phyloP scores from a whole-genome alignment of 495 filamentous ascomycete species.

The Hypoxylon intermedium region DNA sequence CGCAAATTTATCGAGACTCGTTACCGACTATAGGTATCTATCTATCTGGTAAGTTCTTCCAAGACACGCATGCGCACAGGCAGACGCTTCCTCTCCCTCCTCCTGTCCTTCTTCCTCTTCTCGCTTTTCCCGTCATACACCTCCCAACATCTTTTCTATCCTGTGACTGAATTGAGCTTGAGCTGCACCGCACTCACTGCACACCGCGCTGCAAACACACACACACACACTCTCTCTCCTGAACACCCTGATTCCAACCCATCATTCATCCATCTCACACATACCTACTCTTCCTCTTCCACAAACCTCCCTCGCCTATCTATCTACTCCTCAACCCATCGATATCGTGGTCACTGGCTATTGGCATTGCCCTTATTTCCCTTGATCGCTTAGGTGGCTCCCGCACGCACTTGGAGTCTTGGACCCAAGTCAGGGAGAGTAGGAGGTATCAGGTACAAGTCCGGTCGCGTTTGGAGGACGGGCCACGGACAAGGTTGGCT shows the following conservation, averaged over 20 bases:
- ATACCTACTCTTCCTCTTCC: background rate
- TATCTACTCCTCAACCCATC: background rate
- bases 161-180: background rate
- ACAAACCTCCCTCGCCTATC: background rate
- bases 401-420: background rate
- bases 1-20: background rate
- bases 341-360: background rate
- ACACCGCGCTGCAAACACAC: background rate
- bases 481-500: constrained; percentile 14
- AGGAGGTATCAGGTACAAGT: background rate
- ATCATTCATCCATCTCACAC: too few species aligned
- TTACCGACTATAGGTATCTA: background rate
- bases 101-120: background rate
- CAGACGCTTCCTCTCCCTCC: background rate
- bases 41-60: background rate
- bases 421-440: background rate
- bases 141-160: background rate
- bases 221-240: too few species aligned
- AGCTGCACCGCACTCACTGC: background rate
- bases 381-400: background rate
- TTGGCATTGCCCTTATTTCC: background rate
- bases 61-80: background rate
- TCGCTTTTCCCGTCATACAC: background rate
- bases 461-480: constrained; percentile 31
- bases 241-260: background rate